phyloP scores from a whole-genome alignment of 176 grass and related monocot genomes.

The Phyllostachys edulis region DNA sequence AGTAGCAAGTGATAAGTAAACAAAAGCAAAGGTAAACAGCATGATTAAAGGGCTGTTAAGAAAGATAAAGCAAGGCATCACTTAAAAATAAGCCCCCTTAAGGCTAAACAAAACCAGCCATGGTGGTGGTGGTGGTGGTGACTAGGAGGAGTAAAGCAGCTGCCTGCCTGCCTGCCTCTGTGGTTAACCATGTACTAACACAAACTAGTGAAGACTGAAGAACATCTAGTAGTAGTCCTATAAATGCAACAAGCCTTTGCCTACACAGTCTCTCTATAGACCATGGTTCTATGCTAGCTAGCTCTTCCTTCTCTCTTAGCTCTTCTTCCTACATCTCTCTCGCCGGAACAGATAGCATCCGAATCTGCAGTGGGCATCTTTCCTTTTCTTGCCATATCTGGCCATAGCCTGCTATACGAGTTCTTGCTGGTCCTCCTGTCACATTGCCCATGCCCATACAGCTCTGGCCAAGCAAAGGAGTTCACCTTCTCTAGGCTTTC shows the following conservation, averaged over 20 bases:
- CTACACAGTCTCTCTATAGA: conserved; percentile 10
- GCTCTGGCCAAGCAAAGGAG: conserved; percentile 25
- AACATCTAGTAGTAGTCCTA: conserved; percentile 42
- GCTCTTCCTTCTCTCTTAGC: conserved; percentile 28
- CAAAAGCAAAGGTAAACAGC: conserved; percentile 70
- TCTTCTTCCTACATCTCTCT: conserved; percentile 40
- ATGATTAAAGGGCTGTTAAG: conserved; percentile 68
- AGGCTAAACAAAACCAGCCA: conserved; percentile 26
- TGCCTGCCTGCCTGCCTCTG: neutral
- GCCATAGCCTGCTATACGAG: conserved; percentile 30
- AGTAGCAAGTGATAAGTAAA: conserved; percentile 38
- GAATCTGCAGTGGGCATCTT: conserved; percentile 41
- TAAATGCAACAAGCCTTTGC: conserved; percentile 47
- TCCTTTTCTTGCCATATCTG: conserved; percentile 49
- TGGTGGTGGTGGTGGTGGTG: conserved; percentile 27
- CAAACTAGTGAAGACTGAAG: conserved; percentile 48
- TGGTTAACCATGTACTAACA: conserved; percentile 21
- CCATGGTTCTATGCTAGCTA: conserved; percentile 1
- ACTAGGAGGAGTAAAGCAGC: conserved; percentile 37
- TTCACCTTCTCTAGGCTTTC: conserved; percentile 22
- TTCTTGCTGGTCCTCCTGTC: conserved; percentile 33
- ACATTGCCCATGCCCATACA: conserved; percentile 37
- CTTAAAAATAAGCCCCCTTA: conserved; percentile 40
- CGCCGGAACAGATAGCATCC: conserved; percentile 38
- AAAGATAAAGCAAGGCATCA: conserved; percentile 44